Evolutionary conservation across 768 basidiomycete genomes (phyloP), one percentile per base, ranked within the genome.

Genomic region (Suillus cothurnatus): DNA sequence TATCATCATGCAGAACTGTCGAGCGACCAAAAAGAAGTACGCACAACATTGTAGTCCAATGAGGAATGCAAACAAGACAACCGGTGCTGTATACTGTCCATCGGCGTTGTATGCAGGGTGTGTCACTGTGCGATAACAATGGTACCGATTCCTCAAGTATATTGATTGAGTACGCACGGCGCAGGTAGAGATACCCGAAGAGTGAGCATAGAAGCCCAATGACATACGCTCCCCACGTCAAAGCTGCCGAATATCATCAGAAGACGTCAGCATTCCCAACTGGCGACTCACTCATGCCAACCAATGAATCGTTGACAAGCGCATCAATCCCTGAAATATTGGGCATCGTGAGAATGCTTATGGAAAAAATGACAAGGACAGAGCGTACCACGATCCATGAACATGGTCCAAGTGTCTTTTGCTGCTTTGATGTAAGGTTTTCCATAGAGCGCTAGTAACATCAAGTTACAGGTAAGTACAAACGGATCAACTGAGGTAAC

Each of bases 371-470:
- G 11, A 19, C 17, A 2, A 21, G 6, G 19, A 17, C 26, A 6
- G 23, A 50, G 68, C 63, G 52, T 63, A 70, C 89, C 92, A 63
- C 91, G 85, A 71, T 93, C 89, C 71, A 84, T 85, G 77, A 92
- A 86, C 62, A 93, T 73, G 41, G 84, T 82, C 91, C 90, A 95
- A 0, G 94, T 93, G 73, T 93, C 92, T 74, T 91, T 93, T 0
- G 93, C 92, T 34, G 93, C 93, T 31, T 81, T 74, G 50, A 94
- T 84, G 69, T 94, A 95, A 1, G 90, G 79, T 76, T 95, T 95
- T 39, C 94, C 93, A 72, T 94, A 95, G 12, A 94, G 79, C 1
- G 93, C 91, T 91, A 53, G 43, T 47, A 41, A 43, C 1, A 52
- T 38, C 17, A 4, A 31, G 38, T 38, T 63, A 23, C n/a, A 50